Evolutionary conservation across 2,329 filamentous ascomycete genomes (phyloP), one percentile per base, ranked within the genome.

Genomic region (Aspergillus ruber): DNA sequence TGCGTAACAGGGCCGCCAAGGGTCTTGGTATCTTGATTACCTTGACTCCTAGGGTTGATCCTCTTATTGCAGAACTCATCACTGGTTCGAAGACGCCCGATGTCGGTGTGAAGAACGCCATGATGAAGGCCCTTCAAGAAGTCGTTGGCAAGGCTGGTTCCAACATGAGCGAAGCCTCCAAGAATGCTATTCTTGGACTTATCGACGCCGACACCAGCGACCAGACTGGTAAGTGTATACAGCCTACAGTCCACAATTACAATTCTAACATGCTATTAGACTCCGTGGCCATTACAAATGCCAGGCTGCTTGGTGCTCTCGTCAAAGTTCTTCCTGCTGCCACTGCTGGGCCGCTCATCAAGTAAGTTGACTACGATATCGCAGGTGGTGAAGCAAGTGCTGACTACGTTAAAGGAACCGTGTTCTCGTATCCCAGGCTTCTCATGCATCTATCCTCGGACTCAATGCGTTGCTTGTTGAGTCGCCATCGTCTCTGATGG

Each of bases 61-160:
- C 94, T 44, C 79, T 98, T 46, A 94, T 98, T 65, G 78, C 80
- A 52, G 93, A 98, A 70, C 79, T 98, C 42, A 90, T 97, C 17
- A 87, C 93, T n/a, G 93, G 93, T 42, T 93, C 90, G 21, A 96
- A 91, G 75, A 97, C 93, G 0, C 74, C 81, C 1, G 91, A 97
- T 63, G 64, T 82, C 5, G 91, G 91, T 41, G 93, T 98, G 54
- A 88, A 83, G 70, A 93, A 86, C 56, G 93, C 93, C 23, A 98
- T 98, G 93, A 79, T 98, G 60, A 95, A 94, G 74, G 93, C 93
- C 3, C 73, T 98, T 41, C 96, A 94, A 64, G 91, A 97, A 64
- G 93, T 98, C 25, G 85, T 98, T 51, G 91, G 88, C 75, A 95
- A 95, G 70, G 91, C 90, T 15, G 93, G 93, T 46, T 78, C 79